phyloP scores from a whole-genome alignment of 345 rosid species.

The Trapa incisa region DNA sequence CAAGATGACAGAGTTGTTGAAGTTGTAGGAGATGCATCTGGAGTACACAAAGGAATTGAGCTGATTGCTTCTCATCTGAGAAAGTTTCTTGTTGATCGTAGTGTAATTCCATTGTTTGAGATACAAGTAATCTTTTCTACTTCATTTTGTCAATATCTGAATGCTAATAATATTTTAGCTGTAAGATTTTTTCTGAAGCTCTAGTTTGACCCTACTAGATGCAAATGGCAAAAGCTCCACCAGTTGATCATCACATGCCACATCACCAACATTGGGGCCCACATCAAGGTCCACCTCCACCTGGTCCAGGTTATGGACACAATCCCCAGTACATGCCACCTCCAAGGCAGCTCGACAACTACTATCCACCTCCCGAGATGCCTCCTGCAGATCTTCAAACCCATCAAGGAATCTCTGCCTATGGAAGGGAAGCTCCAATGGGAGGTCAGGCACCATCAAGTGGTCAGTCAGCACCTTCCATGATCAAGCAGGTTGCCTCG shows the following conservation, averaged over 20 bases:
- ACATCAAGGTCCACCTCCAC: slow-evolving; percentile 67
- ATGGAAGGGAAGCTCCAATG: slow-evolving; percentile 86
- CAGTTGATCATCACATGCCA: slow-evolving; percentile 76
- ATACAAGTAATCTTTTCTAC: slow-evolving; percentile 43
- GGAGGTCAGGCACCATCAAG: slow-evolving; percentile 54
- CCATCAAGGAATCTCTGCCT: slow-evolving; percentile 91
- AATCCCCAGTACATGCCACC: slow-evolving; percentile 81
- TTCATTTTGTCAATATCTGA: background rate
- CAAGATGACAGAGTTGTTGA: slow-evolving; percentile 98
- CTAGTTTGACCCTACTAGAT: slow-evolving; percentile 25
- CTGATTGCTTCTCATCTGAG: slow-evolving; percentile 89
- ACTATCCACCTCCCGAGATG: slow-evolving; percentile 74
- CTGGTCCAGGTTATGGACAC: slow-evolving; percentile 61
- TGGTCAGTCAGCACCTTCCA: slow-evolving; percentile 64
- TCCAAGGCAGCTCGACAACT: slow-evolving; percentile 64
- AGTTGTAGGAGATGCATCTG: slow-evolving; percentile 71
- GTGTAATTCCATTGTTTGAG: slow-evolving; percentile 86
- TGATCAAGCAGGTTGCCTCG: slow-evolving; percentile 69
- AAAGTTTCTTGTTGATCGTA: slow-evolving; percentile 93
- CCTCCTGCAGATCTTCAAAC: slow-evolving; percentile 87
- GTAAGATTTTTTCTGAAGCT: background rate
- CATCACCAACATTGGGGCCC: slow-evolving; percentile 92
- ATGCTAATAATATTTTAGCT: background rate
- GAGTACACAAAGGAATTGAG: slow-evolving; percentile 88
- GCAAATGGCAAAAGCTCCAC: slow-evolving; percentile 63